Percentiles rank a stretch among this genome's conserved stretches.
Conservation (phyloP, 306 rosid species). For the Fragaria nilgerrensis region DNA sequence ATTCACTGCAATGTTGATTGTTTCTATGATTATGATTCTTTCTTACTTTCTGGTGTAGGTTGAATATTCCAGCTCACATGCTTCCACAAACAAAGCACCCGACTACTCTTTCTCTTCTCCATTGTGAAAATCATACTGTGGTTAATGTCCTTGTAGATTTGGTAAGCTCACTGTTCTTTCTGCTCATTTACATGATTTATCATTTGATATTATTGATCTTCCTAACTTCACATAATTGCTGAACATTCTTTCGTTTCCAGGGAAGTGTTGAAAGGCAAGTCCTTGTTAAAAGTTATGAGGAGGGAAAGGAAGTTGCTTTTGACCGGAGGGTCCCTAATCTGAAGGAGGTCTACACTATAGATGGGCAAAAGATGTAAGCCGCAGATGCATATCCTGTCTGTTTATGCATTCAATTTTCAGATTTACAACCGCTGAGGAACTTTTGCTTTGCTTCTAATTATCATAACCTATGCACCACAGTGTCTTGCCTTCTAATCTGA, state of each 20-base stretch:
- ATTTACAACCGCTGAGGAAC: not conserved
- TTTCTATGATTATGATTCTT: conserved; percentile 13
- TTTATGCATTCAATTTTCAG: not conserved
- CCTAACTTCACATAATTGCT: not conserved
- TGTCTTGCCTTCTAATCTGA: not conserved
- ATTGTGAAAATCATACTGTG: conserved; percentile 71
- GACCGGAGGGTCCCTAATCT: conserved; percentile 62
- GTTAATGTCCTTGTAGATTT: conserved; percentile 73
- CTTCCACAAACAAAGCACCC: conserved; percentile 84
- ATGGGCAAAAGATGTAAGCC: conserved; percentile 73
- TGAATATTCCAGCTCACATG: conserved; percentile 69
- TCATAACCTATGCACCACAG: not conserved
- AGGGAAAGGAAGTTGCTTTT: conserved; percentile 78
- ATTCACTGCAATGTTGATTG: conserved; percentile 6
- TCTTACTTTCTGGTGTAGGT: conserved; percentile 42
- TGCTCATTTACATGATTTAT: not conserved
- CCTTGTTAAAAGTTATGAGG: conserved; percentile 64
- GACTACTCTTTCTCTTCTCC: conserved; percentile 58
- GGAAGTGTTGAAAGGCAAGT: conserved; percentile 85
- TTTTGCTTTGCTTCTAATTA: not conserved
- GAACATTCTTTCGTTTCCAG: conserved; percentile 41
- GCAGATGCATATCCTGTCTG: not conserved
- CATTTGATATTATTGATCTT: conserved; percentile 1
- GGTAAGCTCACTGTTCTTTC: conserved; percentile 42
- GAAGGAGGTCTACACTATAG: conserved; percentile 71